Percentiles rank a stretch among this genome's conserved stretches.
These are phyloP conservation scores for Heimioporus sp. DNA, from an alignment of 768 basidiomycete genomes.

Conservation along the genomic window DNA sequence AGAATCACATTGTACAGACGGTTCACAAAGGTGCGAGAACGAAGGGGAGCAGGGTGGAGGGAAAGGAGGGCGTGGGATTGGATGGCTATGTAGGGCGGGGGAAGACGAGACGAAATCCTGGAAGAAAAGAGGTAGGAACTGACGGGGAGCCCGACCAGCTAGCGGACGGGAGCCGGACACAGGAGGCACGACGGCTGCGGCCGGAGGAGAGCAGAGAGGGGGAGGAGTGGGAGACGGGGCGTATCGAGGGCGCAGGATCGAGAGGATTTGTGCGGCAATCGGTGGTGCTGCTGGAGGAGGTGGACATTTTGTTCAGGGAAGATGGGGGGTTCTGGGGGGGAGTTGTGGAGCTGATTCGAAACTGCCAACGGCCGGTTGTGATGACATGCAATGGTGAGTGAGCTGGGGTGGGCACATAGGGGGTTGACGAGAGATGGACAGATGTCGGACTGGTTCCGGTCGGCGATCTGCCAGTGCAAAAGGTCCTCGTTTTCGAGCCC, in stretches of 20 bases:
- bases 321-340: slow-evolving; percentile 86
- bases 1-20: slow-evolving; percentile 77
- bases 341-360: slow-evolving; percentile 75
- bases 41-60: slow-evolving; percentile 4
- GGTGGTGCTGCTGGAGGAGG: slow-evolving; percentile 90
- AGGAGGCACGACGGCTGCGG: slow-evolving; percentile 1
- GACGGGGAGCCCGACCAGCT: slow-evolving; percentile 20
- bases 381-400: slow-evolving; percentile 89
- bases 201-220: slow-evolving; percentile 1
- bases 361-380: slow-evolving; percentile 85
- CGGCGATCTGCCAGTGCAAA: slow-evolving; percentile 74
- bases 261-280: slow-evolving; percentile 64
- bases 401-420: slow-evolving; percentile 2
- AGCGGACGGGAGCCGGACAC: slow-evolving; percentile 13
- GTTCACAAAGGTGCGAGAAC: slow-evolving; percentile 11
- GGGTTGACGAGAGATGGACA: slow-evolving; percentile 27
- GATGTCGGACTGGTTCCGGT: slow-evolving; percentile 74
- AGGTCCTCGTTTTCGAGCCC: slow-evolving; percentile 61
- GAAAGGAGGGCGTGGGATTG: slow-evolving; percentile 11
- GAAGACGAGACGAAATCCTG: slow-evolving; percentile 1
- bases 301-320: slow-evolving; percentile 88
- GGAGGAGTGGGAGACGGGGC: neutral
- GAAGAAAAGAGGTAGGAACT: slow-evolving; percentile 13
- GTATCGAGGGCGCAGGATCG: slow-evolving; percentile 11
- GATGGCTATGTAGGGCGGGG: slow-evolving; percentile 16